Conservation (phyloP, 768 basidiomycete genomes). For the Ramaria sp. region DNA sequence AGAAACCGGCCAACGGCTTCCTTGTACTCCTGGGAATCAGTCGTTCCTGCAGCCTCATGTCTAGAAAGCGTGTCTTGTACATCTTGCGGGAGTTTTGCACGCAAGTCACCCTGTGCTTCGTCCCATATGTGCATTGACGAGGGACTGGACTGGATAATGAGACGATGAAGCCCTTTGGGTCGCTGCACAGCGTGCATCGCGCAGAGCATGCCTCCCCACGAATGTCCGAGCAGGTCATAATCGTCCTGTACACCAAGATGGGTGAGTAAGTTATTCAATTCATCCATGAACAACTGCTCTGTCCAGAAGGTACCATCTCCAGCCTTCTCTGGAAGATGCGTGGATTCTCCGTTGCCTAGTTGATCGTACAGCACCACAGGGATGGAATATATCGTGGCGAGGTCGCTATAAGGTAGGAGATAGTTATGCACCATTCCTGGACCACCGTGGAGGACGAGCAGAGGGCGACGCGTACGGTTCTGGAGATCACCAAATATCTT, state of each 20-base stretch:
- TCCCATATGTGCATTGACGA: slow-evolving; percentile 36
- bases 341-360: slow-evolving; percentile 36
- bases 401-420: slow-evolving; percentile 28
- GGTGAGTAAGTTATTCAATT: slow-evolving; percentile 36
- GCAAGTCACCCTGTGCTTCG: slow-evolving; percentile 21
- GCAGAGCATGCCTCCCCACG: slow-evolving; percentile 37
- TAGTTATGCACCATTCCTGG: slow-evolving; percentile 36
- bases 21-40: slow-evolving; percentile 33
- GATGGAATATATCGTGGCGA: slow-evolving; percentile 25
- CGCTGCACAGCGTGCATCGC: slow-evolving; percentile 28
- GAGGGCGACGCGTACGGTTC: slow-evolving; percentile 20
- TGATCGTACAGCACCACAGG: slow-evolving; percentile 48
- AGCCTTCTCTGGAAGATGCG: slow-evolving; percentile 29
- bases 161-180: slow-evolving; percentile 34
- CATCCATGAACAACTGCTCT: slow-evolving; percentile 39
- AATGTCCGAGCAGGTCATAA: slow-evolving; percentile 35
- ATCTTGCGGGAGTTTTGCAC: slow-evolving; percentile 30
- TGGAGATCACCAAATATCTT: slow-evolving; percentile 6
- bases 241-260: slow-evolving; percentile 31
- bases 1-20: slow-evolving; percentile 33
- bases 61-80: slow-evolving; percentile 29
- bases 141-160: slow-evolving; percentile 36
- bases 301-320: slow-evolving; percentile 34
- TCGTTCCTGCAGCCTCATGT: slow-evolving; percentile 36
- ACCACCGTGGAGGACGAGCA: slow-evolving; percentile 39